phyloP scores from a whole-genome alignment of 805 yeast species.

The Helenozyma rhizophorensis region DNA sequence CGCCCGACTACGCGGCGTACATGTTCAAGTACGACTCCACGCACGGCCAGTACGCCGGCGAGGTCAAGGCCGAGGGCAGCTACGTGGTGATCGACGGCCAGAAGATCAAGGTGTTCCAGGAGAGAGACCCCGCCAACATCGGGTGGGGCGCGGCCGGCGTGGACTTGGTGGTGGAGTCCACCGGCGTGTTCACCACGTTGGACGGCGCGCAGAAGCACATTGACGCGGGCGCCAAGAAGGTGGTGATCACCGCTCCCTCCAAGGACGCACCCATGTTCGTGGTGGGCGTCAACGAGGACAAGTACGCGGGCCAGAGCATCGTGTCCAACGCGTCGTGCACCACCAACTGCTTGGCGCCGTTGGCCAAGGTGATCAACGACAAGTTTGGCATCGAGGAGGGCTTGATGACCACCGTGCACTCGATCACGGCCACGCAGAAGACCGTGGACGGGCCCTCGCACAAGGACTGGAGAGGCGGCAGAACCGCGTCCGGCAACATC shows the following conservation, averaged over 20 bases:
- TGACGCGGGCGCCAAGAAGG: conserved; percentile 35
- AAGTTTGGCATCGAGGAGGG: conserved; percentile 33
- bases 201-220: conserved; percentile 35
- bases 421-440: conserved; percentile 35
- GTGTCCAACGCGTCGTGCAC: conserved; percentile 35
- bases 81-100: conserved; percentile 25
- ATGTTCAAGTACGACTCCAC: conserved; percentile 37
- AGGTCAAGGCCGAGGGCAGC: conserved; percentile 22
- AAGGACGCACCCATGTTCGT: conserved; percentile 35
- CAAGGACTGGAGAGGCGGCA: conserved; percentile 38
- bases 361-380: conserved; percentile 34
- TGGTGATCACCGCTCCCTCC: conserved; percentile 32
- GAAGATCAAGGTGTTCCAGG: conserved; percentile 27
- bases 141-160: conserved; percentile 34
- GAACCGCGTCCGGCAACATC: conserved; percentile 35
- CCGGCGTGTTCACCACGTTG: conserved; percentile 33
- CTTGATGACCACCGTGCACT: conserved; percentile 35
- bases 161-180: conserved; percentile 30
- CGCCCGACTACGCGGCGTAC: conserved; percentile 33
- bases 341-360: conserved; percentile 36
- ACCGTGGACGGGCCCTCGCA: conserved; percentile 36
- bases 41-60: conserved; percentile 30
- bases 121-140: conserved; percentile 30
- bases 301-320: conserved; percentile 30
- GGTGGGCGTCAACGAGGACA: conserved; percentile 31